These are phyloP conservation scores for Cercophora newfieldiana DNA, from an alignment of 495 filamentous ascomycete genomes.

Conservation along the genomic window DNA sequence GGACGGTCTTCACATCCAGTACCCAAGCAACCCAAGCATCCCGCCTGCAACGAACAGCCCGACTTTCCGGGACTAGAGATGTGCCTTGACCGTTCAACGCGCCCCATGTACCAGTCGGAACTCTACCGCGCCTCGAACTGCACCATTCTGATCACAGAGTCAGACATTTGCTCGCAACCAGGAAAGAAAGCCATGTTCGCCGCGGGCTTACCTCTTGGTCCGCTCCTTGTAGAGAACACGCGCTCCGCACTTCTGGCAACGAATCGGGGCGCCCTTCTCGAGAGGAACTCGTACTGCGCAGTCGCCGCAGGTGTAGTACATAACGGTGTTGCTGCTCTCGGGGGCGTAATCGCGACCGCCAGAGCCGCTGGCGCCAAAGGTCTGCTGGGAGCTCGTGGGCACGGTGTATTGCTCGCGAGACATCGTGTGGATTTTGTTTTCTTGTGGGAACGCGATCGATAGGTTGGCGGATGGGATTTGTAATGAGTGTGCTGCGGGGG, in stretches of 20 bases:
- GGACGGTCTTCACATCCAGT: background rate
- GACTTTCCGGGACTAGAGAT: background rate
- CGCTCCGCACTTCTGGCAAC: constrained; percentile 95
- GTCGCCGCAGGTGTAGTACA: constrained; percentile 91
- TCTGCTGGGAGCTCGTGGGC: constrained; percentile 44
- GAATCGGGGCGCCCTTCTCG: constrained; percentile 81
- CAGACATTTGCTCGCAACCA: constrained; percentile 1
- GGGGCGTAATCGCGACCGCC: constrained; percentile 33
- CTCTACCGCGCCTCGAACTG: constrained; percentile 89
- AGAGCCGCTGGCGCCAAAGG: constrained; percentile 25
- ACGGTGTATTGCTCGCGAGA: constrained; percentile 64
- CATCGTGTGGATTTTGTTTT: constrained; percentile 37
- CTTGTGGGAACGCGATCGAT: background rate
- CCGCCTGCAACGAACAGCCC: background rate
- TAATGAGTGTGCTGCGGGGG: background rate
- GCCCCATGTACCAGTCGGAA: constrained; percentile 17
- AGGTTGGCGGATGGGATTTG: too few relatives aligned
- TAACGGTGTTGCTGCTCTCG: constrained; percentile 45
- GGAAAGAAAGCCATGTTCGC: background rate
- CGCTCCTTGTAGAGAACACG: constrained; percentile 96
- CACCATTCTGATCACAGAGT: constrained; percentile 68
- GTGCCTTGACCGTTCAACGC: background rate
- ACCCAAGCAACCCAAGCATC: background rate
- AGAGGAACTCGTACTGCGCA: constrained; percentile 81
- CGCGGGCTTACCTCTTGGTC: constrained; percentile 79